Conservation (phyloP, 768 basidiomycete genomes). For the Rubroboletus satanas region DNA sequence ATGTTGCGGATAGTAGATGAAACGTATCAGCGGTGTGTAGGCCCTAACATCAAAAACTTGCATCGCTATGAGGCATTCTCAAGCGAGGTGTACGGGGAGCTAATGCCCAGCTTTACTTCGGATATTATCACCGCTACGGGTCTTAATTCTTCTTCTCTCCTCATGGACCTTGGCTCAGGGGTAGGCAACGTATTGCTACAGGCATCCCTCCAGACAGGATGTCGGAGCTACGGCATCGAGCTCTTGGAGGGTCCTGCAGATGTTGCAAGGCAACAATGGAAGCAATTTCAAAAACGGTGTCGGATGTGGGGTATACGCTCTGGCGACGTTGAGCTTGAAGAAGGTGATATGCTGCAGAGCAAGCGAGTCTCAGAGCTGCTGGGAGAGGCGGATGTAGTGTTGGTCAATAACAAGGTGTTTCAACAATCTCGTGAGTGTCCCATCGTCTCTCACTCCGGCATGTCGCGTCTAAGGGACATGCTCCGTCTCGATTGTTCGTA, state of each 20-base stretch:
- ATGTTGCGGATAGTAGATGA: constrained; percentile 80
- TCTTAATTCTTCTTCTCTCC: constrained; percentile 54
- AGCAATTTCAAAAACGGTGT: constrained; percentile 72
- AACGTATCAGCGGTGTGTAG: constrained; percentile 90
- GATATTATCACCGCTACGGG: constrained; percentile 50
- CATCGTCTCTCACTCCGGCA: background rate
- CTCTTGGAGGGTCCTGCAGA: constrained; percentile 73
- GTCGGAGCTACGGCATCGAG: constrained; percentile 75
- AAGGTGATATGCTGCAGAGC: constrained; percentile 83
- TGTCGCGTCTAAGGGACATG: background rate
- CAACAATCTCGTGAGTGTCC: constrained; percentile 58
- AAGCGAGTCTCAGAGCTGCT: constrained; percentile 65
- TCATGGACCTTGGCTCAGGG: constrained; percentile 83
- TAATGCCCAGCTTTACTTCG: constrained; percentile 70
- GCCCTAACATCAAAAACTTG: constrained; percentile 80
- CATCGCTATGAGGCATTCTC: constrained; percentile 81
- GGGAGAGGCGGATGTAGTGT: constrained; percentile 80
- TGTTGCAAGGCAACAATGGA: constrained; percentile 72
- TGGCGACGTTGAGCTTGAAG: constrained; percentile 72
- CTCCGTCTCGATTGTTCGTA: constrained; percentile 25
- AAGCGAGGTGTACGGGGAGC: constrained; percentile 85
- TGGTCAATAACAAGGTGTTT: constrained; percentile 89
- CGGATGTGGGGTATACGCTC: constrained; percentile 87
- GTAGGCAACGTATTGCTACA: constrained; percentile 85
- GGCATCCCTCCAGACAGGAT: constrained; percentile 76